Base-by-base conservation (phyloP, 2,329 filamentous ascomycete genomes). In the Neocucurbitaria cava region DNA sequence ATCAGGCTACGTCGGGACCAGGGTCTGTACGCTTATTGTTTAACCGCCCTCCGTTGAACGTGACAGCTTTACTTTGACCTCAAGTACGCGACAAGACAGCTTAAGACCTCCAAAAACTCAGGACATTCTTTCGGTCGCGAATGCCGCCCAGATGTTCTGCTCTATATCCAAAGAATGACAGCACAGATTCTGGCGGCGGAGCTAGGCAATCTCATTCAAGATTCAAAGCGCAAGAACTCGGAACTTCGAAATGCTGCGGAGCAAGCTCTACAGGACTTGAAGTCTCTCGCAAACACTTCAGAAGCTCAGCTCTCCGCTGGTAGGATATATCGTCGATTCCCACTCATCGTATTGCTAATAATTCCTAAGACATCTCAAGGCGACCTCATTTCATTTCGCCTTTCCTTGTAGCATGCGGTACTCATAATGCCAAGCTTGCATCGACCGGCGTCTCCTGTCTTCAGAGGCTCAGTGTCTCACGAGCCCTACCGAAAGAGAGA, bases 141-240 rank as follows among this genome's bases (percentile, higher is more conserved):
- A 53, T 31, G 58, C 54, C 52, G 59, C 49, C 63, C 56, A 59
- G 52, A 71, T 70, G 61, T 62, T 44, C 50, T 59, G 53, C 61
- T 58, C 45, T 45, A 44, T 48, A 42, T 46, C 55, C 54, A 51
- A 59, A 88, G 80, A 70, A 96, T 96, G 92, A 96, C 92, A 76
- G 89, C 92, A 69, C 91, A 96, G 84, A 88, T 96, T 71, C 85
- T 97, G 70, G 87, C 89, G 72, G 88, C 90, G 54, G 93, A 97
- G 84, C 86, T 97, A 75, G 86, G 89, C 71, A 96, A 91, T 79
- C 86, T 97, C 75, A 89, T 96, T 69, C 91, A 96, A 77, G 95
- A 99, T 81, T 95, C 93, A 74, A 98, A 96, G 79, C 87, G 94
- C 70, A 98, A 96, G 78, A 89, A 97, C 76, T 87, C 89, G 65